Evolutionary conservation across 345 rosid species (phyloP), one percentile per base, ranked within the genome.

Genomic region (Brassica carinata): DNA sequence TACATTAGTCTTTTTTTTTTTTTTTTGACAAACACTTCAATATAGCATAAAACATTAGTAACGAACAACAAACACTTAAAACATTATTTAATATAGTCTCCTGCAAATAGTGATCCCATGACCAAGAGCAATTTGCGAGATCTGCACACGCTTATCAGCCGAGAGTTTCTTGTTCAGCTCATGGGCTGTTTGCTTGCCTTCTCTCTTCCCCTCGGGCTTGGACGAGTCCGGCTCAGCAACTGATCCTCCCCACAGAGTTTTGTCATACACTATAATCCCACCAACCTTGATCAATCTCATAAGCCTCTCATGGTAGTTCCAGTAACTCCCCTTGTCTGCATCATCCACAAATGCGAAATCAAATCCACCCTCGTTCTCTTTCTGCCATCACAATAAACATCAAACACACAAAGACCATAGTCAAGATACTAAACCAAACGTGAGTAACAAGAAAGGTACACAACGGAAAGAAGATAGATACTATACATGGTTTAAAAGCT

Each of bases 401-500:
- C 53, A 34, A 48, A 65, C 48, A 66, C 67, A 51, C 26, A 57
- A 55, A 4, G 15, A 71, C 48, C 63, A 63, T 61, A 67, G 8
- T 65, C 9, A 51, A 31, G 34, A 26, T 58, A 6, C 23, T 8
- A 14, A 58, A 19, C 5, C 38, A 29, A 63, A 6, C 2, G 67
- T 29, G 68, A 45, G 78, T 31, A 31, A 34, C 26, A 72, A 59
- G 15, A 67, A 67, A 58, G 45, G 18, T 5, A 34, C 36, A 11
- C 43, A 36, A 2, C 0, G 11, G 51, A 40, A 10, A 43, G 51
- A 43, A 43, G 69, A 29, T 29, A 29, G 31, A 29, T 3, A 4
- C 27, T 4, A 51, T 84, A 86, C 88, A 79, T 86, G 53, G 68
- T 77, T 59, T 51, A 88, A 51, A 64, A 90, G 82, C n/a, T 84